Conservation (phyloP, 192 early-diverging fungal species). For the Linderina pennispora region DNA sequence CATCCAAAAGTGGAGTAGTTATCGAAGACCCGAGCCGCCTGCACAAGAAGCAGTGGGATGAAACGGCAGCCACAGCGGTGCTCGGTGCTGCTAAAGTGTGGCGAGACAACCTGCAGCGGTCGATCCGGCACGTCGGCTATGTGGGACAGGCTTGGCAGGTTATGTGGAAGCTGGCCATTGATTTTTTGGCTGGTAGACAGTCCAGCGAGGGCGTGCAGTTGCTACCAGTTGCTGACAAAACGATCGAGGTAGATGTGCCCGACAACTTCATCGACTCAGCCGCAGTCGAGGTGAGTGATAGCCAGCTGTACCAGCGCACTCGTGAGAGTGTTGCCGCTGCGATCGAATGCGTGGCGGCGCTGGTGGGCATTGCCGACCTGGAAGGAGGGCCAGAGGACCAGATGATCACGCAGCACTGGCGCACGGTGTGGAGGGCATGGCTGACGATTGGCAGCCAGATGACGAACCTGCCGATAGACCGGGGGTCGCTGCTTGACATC, state of each 20-base stretch:
- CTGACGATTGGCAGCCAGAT: slow-evolving; percentile 10
- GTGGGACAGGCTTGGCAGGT: slow-evolving; percentile 15
- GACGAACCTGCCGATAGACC: slow-evolving; percentile 5
- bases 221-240: not conserved
- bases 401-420: slow-evolving; percentile 7
- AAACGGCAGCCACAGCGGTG: slow-evolving; percentile 29
- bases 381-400: not conserved
- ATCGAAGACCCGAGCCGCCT: slow-evolving; percentile 36
- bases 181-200: not conserved
- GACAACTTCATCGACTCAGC: not conserved
- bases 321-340: slow-evolving; percentile 24
- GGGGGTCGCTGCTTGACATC: not conserved
- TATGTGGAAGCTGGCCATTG: slow-evolving; percentile 15
- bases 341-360: slow-evolving; percentile 8
- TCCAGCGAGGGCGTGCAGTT: no score
- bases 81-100: slow-evolving; percentile 24
- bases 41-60: slow-evolving; percentile 34
- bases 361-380: slow-evolving; percentile 1
- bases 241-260: not conserved
- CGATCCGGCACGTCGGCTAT: slow-evolving; percentile 6
- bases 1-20: slow-evolving; percentile 26
- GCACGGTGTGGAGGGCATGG: slow-evolving; percentile 23
- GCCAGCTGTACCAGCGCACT: slow-evolving; percentile 9
- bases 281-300: not conserved
- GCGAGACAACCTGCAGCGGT: not conserved